Conservation (phyloP, 768 basidiomycete species). For the Lyophyllum atratum region DNA sequence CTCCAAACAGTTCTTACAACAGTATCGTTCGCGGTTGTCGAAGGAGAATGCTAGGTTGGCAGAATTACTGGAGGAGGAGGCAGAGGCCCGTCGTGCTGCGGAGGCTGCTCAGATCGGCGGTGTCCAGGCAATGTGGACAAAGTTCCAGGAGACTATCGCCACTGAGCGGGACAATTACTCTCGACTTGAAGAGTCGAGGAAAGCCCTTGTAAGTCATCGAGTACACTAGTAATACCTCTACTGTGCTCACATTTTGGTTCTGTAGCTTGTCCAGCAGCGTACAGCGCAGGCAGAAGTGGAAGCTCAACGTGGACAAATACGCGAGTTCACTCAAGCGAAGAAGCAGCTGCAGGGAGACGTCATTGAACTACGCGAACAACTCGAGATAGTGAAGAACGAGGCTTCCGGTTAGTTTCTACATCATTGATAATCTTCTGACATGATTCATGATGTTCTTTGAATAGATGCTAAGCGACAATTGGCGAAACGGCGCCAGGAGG, state of each 20-base stretch:
- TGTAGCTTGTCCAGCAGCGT: slow-evolving; percentile 66
- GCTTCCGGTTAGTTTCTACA: slow-evolving; percentile 53
- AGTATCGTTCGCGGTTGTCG: slow-evolving; percentile 54
- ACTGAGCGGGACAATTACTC: slow-evolving; percentile 64
- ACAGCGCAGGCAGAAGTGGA: slow-evolving; percentile 67
- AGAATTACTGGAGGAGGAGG: slow-evolving; percentile 62
- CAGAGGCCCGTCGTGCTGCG: slow-evolving; percentile 59
- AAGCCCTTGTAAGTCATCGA: slow-evolving; percentile 57
- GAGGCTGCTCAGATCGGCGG: slow-evolving; percentile 66
- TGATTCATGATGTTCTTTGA: slow-evolving; percentile 1
- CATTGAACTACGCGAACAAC: slow-evolving; percentile 51
- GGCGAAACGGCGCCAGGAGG: slow-evolving; percentile 60
- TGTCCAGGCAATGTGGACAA: slow-evolving; percentile 66
- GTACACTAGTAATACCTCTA: background rate
- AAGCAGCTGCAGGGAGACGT: slow-evolving; percentile 61
- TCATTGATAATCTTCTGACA: background rate
- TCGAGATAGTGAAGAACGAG: slow-evolving; percentile 62
- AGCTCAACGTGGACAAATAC: slow-evolving; percentile 59
- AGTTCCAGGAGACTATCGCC: slow-evolving; percentile 59
- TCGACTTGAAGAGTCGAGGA: slow-evolving; percentile 69
- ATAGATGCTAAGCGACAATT: slow-evolving; percentile 63
- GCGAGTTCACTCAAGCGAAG: slow-evolving; percentile 57
- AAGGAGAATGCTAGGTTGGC: slow-evolving; percentile 58
- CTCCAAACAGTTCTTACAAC: slow-evolving; percentile 62
- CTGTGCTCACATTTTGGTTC: background rate